Conservation (phyloP, 2,329 filamentous ascomycete genomes). For the Chrysoporthe deuterocubensis region DNA sequence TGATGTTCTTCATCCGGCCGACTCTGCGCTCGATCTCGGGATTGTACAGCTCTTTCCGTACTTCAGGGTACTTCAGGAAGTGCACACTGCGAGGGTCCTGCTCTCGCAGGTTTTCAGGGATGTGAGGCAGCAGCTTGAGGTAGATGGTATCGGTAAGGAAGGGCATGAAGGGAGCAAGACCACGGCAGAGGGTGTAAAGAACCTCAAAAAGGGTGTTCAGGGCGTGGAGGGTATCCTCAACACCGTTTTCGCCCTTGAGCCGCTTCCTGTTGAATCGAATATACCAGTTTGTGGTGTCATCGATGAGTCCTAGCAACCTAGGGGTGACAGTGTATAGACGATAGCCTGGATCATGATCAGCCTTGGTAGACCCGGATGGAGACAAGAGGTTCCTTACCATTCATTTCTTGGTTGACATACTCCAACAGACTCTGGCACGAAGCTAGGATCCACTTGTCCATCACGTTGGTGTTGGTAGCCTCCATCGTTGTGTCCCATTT, state of each 20-base stretch:
- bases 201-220: constrained; percentile 95
- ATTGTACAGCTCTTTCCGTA: constrained; percentile 87
- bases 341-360: constrained; percentile 53
- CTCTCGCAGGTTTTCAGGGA: constrained; percentile 69
- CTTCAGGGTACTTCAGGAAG: constrained; percentile 88
- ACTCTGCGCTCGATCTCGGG: constrained; percentile 84
- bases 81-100: constrained; percentile 86
- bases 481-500: constrained; percentile 77
- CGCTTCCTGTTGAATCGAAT: constrained; percentile 92
- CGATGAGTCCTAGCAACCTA: constrained; percentile 79
- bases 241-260: constrained; percentile 85
- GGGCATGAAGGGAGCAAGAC: constrained; percentile 90
- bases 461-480: constrained; percentile 82
- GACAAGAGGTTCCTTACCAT: constrained; percentile 52
- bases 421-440: constrained; percentile 88
- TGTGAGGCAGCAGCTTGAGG: constrained; percentile 77
- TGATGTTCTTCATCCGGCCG: constrained; percentile 90
- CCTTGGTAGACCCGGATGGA: not conserved
- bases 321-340: constrained; percentile 91
- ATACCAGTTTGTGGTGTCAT: constrained; percentile 98
- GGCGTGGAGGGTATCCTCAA: constrained; percentile 85
- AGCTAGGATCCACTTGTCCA: constrained; percentile 95
- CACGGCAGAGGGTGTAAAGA: constrained; percentile 84
- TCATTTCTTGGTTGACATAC: constrained; percentile 94
- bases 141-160: constrained; percentile 97